Conservation (phyloP, 805 yeast species). For the Dipodascopsis uninucleata region DNA sequence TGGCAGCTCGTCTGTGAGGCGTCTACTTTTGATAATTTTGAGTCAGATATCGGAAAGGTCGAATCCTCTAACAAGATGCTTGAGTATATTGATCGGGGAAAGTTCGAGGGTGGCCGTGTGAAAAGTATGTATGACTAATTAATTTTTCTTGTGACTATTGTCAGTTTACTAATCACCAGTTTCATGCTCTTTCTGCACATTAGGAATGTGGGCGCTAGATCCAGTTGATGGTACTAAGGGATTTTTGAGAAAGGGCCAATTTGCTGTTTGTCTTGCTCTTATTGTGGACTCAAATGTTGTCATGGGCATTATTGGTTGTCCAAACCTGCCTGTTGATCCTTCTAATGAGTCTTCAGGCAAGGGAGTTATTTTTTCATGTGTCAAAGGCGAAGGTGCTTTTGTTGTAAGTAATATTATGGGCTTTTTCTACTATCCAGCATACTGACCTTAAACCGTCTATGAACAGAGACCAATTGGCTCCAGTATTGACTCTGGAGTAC, state of each 20-base stretch:
- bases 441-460: not conserved
- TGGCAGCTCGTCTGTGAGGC: conserved; percentile 55
- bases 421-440: not conserved
- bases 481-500: conserved; percentile 33
- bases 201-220: conserved; percentile 93
- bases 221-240: conserved; percentile 99
- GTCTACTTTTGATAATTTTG: conserved; percentile 29
- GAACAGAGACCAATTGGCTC: conserved; percentile 20
- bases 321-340: conserved; percentile 66
- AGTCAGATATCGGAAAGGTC: conserved; percentile 30
- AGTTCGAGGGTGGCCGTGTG: conserved; percentile 67
- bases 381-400: conserved; percentile 63
- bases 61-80: conserved; percentile 48
- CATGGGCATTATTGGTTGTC: conserved; percentile 94
- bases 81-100: conserved; percentile 72
- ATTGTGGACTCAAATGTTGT: conserved; percentile 81
- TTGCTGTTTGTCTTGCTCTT: conserved; percentile 90
- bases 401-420: conserved; percentile 43
- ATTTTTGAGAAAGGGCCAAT: conserved; percentile 91
- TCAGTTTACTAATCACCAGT: too few species aligned
- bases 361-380: conserved; percentile 77
- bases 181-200: not conserved
- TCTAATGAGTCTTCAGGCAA: conserved; percentile 35
- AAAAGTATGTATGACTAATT: conserved; percentile 40
- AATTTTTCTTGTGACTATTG: not conserved